Evolutionary conservation across 805 yeast species (phyloP), one percentile per base, ranked within the genome.

Genomic region (Candida ascalaphidarum): DNA sequence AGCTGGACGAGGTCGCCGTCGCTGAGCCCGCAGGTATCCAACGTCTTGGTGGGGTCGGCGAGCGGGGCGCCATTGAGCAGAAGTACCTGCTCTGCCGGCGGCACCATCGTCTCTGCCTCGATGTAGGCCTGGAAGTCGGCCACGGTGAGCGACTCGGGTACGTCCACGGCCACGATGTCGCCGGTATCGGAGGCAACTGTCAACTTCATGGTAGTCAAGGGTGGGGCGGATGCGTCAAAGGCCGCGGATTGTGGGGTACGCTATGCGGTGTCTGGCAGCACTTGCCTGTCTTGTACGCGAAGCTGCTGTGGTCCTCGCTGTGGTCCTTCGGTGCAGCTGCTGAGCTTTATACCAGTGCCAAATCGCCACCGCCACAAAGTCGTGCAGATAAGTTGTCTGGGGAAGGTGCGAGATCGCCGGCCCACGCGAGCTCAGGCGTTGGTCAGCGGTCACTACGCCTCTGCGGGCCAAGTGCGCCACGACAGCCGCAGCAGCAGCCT

Each of bases 91-190:
- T 54, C 41, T 0, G 47, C 41, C 4, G 67, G 54, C 8, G 60
- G 55, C 28, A 79, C 65, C 10, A 61, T 66, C 7, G 85, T 68
- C 44, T 84, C 95, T 2, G 79, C 74, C 35, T 77, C 79, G 7
- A 86, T 46, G 37, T 79, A 74, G 1, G 89, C 94, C 34, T 71
- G 65, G 39, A 88, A 67, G 48, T 86, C 95, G 10, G 50, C 61
- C 7, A 85, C 48, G 0, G 74, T 48, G 61, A 85, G 67, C 10
- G 77, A 80, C 1, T 58, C 70, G 4, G 83, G 69, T 4, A 84
- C 67, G 29, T 85, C 95, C 1, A 82, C 65, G 3, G 53, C 27
- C n/a, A 59, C 32, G 4, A 55, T 43, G 8, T 42, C 46, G 15
- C 47, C 53, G 17, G 33, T 39, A 14, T 43, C 42, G 14, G 35